A percentile compares a stretch with the other conserved stretches of the same genome.
These are phyloP conservation scores for Colletotrichum costaricense DNA, from an alignment of 2,329 filamentous ascomycete genomes.

Conservation along the genomic window DNA sequence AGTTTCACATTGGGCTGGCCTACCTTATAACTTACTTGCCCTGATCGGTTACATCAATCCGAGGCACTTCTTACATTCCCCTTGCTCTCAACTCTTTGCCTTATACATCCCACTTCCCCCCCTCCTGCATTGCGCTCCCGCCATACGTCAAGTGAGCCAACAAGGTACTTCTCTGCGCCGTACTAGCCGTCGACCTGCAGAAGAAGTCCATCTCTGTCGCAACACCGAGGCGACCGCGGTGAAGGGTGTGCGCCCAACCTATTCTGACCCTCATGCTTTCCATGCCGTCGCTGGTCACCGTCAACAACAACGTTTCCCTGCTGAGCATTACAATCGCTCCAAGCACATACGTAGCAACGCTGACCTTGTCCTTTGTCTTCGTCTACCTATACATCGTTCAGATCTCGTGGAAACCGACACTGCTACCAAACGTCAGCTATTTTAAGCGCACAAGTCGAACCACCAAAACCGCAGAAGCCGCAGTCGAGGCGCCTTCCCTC, in stretches of 20 bases:
- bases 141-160: conserved; percentile 10
- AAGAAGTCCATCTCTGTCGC: conserved; percentile 21
- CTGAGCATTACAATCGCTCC: conserved; percentile 69
- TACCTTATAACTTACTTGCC: neutral
- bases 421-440: conserved; percentile 38
- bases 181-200: neutral
- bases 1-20: neutral
- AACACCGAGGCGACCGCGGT: conserved; percentile 18
- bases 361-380: conserved; percentile 63
- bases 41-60: conserved; percentile 3
- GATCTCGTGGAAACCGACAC: conserved; percentile 38
- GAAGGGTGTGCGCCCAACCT: conserved; percentile 5
- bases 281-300: conserved; percentile 70
- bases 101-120: neutral
- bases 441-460: conserved; percentile 38
- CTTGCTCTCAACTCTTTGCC: neutral
- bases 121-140: neutral
- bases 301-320: conserved; percentile 72
- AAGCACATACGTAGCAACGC: conserved; percentile 65
- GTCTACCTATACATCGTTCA: conserved; percentile 59
- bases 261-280: conserved; percentile 39
- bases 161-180: conserved; percentile 2
- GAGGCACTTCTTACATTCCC: neutral
- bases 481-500: conserved; percentile 26
- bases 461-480: conserved; percentile 36